Percentiles rank a stretch among this genome's conserved stretches.
Conservation (phyloP, 1,284 basidiomycete genomes). For the Trametes hirsuta region DNA sequence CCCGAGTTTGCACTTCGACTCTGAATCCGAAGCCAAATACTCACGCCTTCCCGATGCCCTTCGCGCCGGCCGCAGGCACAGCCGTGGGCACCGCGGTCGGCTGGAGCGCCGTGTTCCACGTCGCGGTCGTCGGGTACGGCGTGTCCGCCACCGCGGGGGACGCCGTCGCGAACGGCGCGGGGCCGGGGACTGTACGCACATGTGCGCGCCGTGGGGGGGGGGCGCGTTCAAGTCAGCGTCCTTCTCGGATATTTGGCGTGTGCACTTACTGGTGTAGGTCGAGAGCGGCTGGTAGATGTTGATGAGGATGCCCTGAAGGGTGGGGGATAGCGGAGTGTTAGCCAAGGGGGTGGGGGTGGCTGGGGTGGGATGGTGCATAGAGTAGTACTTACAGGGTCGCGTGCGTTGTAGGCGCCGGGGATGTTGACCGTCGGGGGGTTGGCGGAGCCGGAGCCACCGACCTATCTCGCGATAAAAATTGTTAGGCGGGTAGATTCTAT, state of each 20-base stretch:
- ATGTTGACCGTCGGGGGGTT: conserved; percentile 48
- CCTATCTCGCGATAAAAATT: background rate
- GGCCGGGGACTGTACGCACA: conserved; percentile 45
- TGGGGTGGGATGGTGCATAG: background rate
- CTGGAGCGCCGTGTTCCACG: conserved; percentile 38
- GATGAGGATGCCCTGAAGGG: conserved; percentile 38
- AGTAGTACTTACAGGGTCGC: conserved; percentile 41
- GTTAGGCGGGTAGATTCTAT: background rate
- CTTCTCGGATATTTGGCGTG: background rate
- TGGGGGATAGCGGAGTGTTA: too few relatives aligned
- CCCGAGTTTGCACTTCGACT: too few relatives aligned
- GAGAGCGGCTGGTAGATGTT: conserved; percentile 43
- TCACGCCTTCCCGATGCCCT: conserved; percentile 21
- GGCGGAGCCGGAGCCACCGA: conserved; percentile 42
- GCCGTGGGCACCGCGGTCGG: conserved; percentile 37
- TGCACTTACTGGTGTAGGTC: conserved; percentile 39
- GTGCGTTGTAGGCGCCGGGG: conserved; percentile 49
- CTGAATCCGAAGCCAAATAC: background rate
- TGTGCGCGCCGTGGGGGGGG: background rate
- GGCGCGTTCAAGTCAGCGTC: too few relatives aligned
- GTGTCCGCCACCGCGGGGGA: conserved; percentile 36
- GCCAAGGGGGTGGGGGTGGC: too few relatives aligned
- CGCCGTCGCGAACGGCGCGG: conserved; percentile 35
- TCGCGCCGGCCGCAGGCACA: conserved; percentile 20
- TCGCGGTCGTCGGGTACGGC: conserved; percentile 37